Conservation (phyloP, 2,329 filamentous ascomycete species). For the Pseudogymnoascus sp. region DNA sequence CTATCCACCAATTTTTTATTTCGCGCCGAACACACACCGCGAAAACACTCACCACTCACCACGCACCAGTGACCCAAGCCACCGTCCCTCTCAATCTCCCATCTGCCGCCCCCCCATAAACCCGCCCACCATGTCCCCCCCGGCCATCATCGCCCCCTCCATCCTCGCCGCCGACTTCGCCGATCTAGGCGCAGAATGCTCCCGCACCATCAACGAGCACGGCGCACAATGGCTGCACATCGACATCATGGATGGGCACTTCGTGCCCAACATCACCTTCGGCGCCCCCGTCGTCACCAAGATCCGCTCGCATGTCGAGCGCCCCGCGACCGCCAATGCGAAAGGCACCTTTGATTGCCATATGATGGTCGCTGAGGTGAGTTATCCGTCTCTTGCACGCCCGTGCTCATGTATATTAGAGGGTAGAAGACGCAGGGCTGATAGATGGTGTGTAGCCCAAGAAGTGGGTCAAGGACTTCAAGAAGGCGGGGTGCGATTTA, state of each 20-base stretch:
- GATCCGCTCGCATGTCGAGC: slow-evolving; percentile 78
- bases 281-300: slow-evolving; percentile 91
- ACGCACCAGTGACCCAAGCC: background rate
- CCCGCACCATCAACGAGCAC: slow-evolving; percentile 65
- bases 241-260: slow-evolving; percentile 78
- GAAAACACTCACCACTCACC: background rate
- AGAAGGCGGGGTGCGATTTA: slow-evolving; percentile 89
- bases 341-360: slow-evolving; percentile 97
- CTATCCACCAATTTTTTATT: background rate
- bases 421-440: background rate
- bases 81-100: background rate
- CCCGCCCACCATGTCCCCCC: slow-evolving; percentile 63
- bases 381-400: slow-evolving; percentile 14
- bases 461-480: slow-evolving; percentile 95
- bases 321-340: slow-evolving; percentile 59
- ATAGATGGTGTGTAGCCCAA: slow-evolving; percentile 59
- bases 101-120: background rate
- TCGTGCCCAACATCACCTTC: slow-evolving; percentile 97
- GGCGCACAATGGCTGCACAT: slow-evolving; percentile 55
- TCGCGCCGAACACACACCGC: slow-evolving; percentile 6
- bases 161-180: slow-evolving; percentile 97
- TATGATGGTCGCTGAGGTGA: slow-evolving; percentile 98
- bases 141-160: slow-evolving; percentile 94
- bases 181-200: slow-evolving; percentile 77
- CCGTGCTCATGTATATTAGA: background rate